phyloP scores from a whole-genome alignment of 257 asterid species.

The Gardenia jasminoides region DNA sequence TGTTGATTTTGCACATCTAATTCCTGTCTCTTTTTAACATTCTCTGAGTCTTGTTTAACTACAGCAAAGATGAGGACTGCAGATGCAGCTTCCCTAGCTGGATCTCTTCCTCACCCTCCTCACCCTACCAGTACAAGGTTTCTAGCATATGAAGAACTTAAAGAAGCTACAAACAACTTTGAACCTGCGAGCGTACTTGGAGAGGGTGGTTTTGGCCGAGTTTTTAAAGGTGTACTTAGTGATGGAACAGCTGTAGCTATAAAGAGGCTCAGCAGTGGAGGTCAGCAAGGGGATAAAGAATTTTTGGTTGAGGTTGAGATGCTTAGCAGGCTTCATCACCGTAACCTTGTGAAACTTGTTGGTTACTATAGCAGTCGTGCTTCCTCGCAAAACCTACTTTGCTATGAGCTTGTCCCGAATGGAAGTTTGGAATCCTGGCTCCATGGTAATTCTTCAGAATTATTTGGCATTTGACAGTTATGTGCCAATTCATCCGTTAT shows the following conservation, averaged over 20 bases:
- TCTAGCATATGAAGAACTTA: constrained; percentile 78
- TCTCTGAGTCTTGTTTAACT: constrained; percentile 10
- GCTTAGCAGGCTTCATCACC: constrained; percentile 97
- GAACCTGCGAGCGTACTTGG: constrained; percentile 74
- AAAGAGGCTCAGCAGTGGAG: constrained; percentile 84
- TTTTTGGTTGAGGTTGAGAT: constrained; percentile 95
- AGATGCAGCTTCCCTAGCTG: constrained; percentile 48
- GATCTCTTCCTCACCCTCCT: constrained; percentile 77
- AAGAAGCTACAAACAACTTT: constrained; percentile 88
- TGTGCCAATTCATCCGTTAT: neutral
- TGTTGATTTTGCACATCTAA: neutral
- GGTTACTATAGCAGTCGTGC: constrained; percentile 85
- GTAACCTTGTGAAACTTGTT: constrained; percentile 91
- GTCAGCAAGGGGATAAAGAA: constrained; percentile 96
- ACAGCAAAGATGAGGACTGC: constrained; percentile 52
- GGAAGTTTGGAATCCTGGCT: constrained; percentile 98
- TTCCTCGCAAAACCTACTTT: constrained; percentile 78
- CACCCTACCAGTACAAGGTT: constrained; percentile 86
- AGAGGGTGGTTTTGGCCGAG: constrained; percentile 96
- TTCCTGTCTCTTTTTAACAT: constrained; percentile 9
- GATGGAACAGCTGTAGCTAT: constrained; percentile 97
- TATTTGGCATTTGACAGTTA: neutral
- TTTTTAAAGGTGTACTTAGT: constrained; percentile 77
- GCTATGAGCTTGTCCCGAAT: constrained; percentile 96
- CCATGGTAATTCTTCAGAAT: constrained; percentile 57